These are phyloP conservation scores for Coemansia sp. DNA, from an alignment of 192 early-diverging fungal genomes.

Conservation along the genomic window DNA sequence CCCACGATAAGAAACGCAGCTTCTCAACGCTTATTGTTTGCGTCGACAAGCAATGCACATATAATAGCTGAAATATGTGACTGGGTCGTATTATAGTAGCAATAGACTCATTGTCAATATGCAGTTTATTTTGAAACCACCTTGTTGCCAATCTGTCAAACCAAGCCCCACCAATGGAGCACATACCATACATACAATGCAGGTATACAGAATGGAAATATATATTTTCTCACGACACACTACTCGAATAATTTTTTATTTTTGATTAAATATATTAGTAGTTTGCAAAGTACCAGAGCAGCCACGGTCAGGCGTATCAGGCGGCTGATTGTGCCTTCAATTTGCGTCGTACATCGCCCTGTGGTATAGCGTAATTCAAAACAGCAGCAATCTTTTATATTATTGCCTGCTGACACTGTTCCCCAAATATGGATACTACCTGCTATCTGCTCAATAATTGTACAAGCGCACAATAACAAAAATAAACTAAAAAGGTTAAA, in stretches of 20 bases:
- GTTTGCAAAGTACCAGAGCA: background rate
- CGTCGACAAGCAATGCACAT: background rate
- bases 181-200: background rate
- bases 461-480: background rate
- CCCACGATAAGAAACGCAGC: background rate
- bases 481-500: constrained; percentile 11
- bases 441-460: background rate
- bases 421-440: background rate
- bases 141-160: constrained; percentile 1
- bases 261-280: constrained; percentile 1
- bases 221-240: background rate
- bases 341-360: background rate
- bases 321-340: background rate
- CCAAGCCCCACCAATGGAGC: background rate
- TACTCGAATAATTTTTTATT: background rate
- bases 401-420: background rate
- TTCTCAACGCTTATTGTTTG: background rate
- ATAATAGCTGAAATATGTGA: background rate
- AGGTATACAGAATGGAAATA: background rate
- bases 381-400: background rate
- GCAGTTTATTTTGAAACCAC: background rate
- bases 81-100: background rate
- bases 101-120: background rate
- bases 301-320: constrained; percentile 1
- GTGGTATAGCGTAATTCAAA: background rate